Conservation (phyloP, 139 green algal genomes). For the Coelastrella sp. region DNA sequence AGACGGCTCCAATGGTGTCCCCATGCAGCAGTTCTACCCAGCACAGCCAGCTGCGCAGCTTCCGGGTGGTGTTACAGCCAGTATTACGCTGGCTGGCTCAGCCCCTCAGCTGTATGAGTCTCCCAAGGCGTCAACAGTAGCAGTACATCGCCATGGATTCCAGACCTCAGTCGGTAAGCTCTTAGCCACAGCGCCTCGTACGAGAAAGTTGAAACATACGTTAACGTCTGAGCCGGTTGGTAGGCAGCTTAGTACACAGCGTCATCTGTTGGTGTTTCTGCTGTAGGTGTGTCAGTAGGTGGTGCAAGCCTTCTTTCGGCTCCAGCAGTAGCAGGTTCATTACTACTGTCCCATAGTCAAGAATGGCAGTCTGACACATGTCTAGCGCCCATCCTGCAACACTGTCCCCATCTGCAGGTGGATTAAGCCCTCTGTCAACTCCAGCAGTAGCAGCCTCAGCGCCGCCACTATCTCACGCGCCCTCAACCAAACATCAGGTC, state of each 20-base stretch:
- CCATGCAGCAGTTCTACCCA: not conserved
- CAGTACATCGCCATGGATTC: slow-evolving; percentile 23
- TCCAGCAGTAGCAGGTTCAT: too few relatives aligned
- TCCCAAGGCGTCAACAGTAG: slow-evolving; percentile 4
- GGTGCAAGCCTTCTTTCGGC: too few relatives aligned
- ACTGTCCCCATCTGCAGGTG: not conserved
- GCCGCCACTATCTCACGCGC: not conserved
- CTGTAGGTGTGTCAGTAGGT: too few relatives aligned
- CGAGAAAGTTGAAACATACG: too few relatives aligned
- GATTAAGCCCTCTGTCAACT: not conserved
- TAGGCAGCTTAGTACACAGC: too few relatives aligned
- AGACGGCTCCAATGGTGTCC: not conserved
- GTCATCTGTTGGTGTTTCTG: too few relatives aligned
- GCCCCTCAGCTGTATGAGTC: slow-evolving; percentile 38
- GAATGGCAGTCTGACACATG: not conserved
- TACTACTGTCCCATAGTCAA: not conserved
- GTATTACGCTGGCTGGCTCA: not conserved
- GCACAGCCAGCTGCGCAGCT: not conserved
- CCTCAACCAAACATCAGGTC: not conserved
- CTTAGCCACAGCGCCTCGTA: too few relatives aligned
- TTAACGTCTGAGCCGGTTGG: too few relatives aligned
- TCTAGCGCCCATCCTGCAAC: not conserved
- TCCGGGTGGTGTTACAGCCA: not conserved
- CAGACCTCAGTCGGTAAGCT: not conserved
- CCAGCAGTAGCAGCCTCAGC: not conserved